Conservation (phyloP, 1,284 basidiomycete species). For the Phenoliferia sp. region DNA sequence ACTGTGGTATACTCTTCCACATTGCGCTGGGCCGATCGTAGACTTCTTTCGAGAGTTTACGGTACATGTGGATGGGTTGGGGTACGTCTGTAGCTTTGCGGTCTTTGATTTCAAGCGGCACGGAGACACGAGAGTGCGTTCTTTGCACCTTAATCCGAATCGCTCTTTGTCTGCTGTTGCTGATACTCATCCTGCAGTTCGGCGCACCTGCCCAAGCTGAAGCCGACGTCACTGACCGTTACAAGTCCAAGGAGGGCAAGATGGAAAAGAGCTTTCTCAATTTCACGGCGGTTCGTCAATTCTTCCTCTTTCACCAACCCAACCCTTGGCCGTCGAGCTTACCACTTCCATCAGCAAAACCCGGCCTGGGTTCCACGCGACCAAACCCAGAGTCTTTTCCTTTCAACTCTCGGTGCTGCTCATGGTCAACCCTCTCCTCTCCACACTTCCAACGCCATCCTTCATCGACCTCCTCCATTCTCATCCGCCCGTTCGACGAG, state of each 20-base stretch:
- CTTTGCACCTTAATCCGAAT: background rate
- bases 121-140: slow-evolving; percentile 69
- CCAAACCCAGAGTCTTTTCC: slow-evolving; percentile 30
- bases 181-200: slow-evolving; percentile 10
- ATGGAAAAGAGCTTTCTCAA: slow-evolving; percentile 98
- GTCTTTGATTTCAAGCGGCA: slow-evolving; percentile 95
- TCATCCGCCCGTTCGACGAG: background rate
- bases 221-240: slow-evolving; percentile 54
- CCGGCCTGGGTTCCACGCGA: slow-evolving; percentile 32
- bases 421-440: slow-evolving; percentile 6
- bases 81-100: slow-evolving; percentile 95
- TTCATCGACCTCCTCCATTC: background rate
- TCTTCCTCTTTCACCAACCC: too few relatives aligned
- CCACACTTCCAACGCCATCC: background rate
- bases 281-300: slow-evolving; percentile 49
- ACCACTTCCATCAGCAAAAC: slow-evolving; percentile 16
- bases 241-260: slow-evolving; percentile 83
- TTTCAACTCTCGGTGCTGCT: slow-evolving; percentile 10
- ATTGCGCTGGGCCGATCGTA: slow-evolving; percentile 78
- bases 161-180: too few relatives aligned
- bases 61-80: slow-evolving; percentile 90
- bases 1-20: slow-evolving; percentile 84
- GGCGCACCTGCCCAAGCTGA: slow-evolving; percentile 63
- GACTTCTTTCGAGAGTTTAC: slow-evolving; percentile 97
- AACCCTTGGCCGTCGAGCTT: too few relatives aligned